Evolutionary conservation across 805 yeast species (phyloP).

Genomic region (Ogataea methylovora): DNA sequence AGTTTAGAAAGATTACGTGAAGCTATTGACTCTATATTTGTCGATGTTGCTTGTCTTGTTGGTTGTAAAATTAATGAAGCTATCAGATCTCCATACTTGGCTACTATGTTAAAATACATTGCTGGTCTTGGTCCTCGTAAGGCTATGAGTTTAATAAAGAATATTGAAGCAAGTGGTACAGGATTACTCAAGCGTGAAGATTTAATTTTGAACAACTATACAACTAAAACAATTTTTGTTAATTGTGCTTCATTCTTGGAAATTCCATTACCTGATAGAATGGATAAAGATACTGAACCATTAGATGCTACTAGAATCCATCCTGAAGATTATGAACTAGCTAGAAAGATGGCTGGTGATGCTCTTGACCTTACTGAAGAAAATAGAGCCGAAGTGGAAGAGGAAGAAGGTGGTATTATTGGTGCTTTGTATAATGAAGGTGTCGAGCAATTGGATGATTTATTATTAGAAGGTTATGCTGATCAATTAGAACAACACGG

Average conservation of each 20-base stretch:
- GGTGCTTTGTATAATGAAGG: conserved; percentile 66
- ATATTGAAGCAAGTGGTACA: conserved; percentile 65
- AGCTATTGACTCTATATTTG: conserved; percentile 74
- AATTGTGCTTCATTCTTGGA: conserved; percentile 88
- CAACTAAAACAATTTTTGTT: conserved; percentile 76
- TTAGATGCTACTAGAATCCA: conserved; percentile 95
- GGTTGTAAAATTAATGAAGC: conserved; percentile 95
- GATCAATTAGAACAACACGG: conserved; percentile 78
- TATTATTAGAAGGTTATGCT: conserved; percentile 87
- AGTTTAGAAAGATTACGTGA: conserved; percentile 54
- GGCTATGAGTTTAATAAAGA: conserved; percentile 78
- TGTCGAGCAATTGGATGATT: conserved; percentile 70
- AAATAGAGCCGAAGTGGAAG: conserved; percentile 69
- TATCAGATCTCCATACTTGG: conserved; percentile 63
- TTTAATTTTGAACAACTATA: conserved; percentile 70
- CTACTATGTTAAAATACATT: conserved; percentile 66
- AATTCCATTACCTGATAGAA: conserved; percentile 56
- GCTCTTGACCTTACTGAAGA: conserved; percentile 95
- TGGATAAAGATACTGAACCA: conserved; percentile 60
- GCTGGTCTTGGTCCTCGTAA: conserved; percentile 96
- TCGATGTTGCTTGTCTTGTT: conserved; percentile 82
- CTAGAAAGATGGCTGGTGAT: conserved; percentile 96
- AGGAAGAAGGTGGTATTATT: conserved; percentile 69
- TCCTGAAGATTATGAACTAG: conserved; percentile 95
- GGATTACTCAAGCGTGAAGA: conserved; percentile 64